Evolutionary conservation across 2,329 filamentous ascomycete species (phyloP), one percentile per base, ranked within the genome.

Genomic region (Cladophialophora carrionii): DNA sequence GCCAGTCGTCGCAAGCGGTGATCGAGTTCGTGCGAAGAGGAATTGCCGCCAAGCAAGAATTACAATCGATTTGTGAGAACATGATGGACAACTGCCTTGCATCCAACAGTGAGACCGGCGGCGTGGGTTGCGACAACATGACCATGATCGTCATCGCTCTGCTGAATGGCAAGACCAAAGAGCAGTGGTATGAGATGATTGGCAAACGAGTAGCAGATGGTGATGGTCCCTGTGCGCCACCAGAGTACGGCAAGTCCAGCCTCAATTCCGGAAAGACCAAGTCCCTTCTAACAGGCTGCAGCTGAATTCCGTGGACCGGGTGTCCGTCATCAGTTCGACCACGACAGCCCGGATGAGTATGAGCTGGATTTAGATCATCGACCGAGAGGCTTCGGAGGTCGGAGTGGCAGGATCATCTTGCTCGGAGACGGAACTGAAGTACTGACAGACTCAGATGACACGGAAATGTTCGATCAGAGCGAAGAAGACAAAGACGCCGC

Each of bases 61-160:
- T 99, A 58, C 88, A 93, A 62, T 90, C 91, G 77, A 98, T 99
- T 74, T 98, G 94, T 79, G 95, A 99, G 81, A 99, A 99, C 82
- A 96, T 99, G 92, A 99, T 99, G 95, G 94, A 99, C 83, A 99
- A 98, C 82, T 99, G 95, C 77, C 84, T 99, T 71, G 93, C 95
- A 48, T 96, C 93, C 67, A 98, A 96, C 85, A 96, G 93, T 71
- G 95, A 99, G 81, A 97, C 94, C 34, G 95, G 95, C 62, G 95
- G 95, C 69, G 94, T 99, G 68, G 95, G 95, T 68, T 99, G 95
- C 78, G 95, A 99, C 83, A 99, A 99, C 84, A 99, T 99, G 95
- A 99, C 95, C 72, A 98, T 99, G 90, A 83, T 89, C 73, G 85
- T 99, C 71, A 82, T 99, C 75, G 95, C 90, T 71, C 87, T 99